Percentiles rank a stretch among this genome's conserved stretches.
These are phyloP conservation scores for Leishmania turanica DNA, from an alignment of 208 protist species.

Conservation along the genomic window DNA sequence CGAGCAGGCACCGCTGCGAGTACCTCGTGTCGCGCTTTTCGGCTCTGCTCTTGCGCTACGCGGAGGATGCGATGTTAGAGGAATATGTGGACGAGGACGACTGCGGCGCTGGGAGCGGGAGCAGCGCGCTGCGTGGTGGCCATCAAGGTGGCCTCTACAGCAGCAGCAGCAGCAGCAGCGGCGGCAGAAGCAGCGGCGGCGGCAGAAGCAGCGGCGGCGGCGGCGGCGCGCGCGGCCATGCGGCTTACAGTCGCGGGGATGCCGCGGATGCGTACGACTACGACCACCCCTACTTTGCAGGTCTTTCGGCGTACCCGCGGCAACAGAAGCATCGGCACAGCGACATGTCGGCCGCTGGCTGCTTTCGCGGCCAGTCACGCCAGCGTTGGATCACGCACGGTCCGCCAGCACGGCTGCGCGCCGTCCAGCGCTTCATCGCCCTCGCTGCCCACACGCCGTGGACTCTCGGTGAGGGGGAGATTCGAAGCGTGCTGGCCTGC, in stretches of 20 bases:
- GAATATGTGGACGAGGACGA: constrained; percentile 24
- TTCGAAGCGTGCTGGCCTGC: constrained; percentile 42
- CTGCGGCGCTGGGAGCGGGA: background rate
- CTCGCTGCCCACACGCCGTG: constrained; percentile 82
- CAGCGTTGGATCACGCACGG: constrained; percentile 64
- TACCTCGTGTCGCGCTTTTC: constrained; percentile 77
- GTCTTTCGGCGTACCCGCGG: background rate
- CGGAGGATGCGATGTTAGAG: constrained; percentile 28
- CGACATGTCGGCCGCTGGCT: background rate
- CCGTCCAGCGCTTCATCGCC: constrained; percentile 70
- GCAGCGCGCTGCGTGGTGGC: background rate
- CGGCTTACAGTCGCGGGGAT: background rate
- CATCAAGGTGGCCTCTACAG: constrained; percentile 12
- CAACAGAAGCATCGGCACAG: background rate
- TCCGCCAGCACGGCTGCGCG: constrained; percentile 57
- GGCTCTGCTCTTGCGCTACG: constrained; percentile 64
- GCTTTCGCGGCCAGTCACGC: constrained; percentile 12
- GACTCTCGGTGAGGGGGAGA: constrained; percentile 48
- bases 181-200: too few relatives aligned
- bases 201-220: too few relatives aligned
- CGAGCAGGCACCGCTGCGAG: constrained; percentile 80
- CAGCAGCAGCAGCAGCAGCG: background rate
- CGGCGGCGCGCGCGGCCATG: background rate
- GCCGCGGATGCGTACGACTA: constrained; percentile 1
- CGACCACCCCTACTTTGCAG: background rate